phyloP scores from a whole-genome alignment of 2,329 filamentous ascomycete species.

The Intubia oerlemansii region DNA sequence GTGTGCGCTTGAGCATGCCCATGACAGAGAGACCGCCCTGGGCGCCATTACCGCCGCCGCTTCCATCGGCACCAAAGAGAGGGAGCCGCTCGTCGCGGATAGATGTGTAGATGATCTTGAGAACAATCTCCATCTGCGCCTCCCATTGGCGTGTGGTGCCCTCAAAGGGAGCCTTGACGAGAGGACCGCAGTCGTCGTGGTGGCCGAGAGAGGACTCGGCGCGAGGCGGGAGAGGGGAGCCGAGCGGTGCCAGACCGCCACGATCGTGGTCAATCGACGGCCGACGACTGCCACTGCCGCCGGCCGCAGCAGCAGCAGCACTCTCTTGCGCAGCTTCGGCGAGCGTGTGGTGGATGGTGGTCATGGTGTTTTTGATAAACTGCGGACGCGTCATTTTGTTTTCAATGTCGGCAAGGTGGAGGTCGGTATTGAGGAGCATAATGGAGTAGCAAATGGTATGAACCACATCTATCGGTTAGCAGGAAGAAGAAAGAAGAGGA shows the following conservation, averaged over 20 bases:
- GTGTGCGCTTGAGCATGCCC: conserved; percentile 60
- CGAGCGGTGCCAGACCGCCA: neutral
- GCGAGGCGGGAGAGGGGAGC: conserved; percentile 21
- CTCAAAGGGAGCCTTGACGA: conserved; percentile 58
- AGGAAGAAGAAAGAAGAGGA: too few species aligned
- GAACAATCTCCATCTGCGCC: conserved; percentile 65
- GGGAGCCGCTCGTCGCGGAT: conserved; percentile 78
- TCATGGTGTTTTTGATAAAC: conserved; percentile 92
- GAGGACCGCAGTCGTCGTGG: conserved; percentile 39
- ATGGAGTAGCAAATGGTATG: conserved; percentile 96
- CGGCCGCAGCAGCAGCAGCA: conserved; percentile 12
- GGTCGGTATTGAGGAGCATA: conserved; percentile 83
- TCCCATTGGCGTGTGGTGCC: conserved; percentile 70
- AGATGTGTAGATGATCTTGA: conserved; percentile 80
- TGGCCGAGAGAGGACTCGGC: conserved; percentile 20
- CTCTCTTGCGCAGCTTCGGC: too few species aligned
- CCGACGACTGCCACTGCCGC: too few species aligned
- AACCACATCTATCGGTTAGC: conserved; percentile 57
- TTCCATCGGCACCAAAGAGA: conserved; percentile 49
- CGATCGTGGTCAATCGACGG: conserved; percentile 12
- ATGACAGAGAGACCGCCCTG: conserved; percentile 45
- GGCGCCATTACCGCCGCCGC: conserved; percentile 9
- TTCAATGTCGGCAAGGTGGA: conserved; percentile 88
- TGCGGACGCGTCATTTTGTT: conserved; percentile 89
- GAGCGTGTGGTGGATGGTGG: conserved; percentile 61